A percentile compares a stretch with the other conserved stretches of the same genome.
phyloP scores from a whole-genome alignment of 2,329 filamentous ascomycete species.

The Xylaria polymorpha region DNA sequence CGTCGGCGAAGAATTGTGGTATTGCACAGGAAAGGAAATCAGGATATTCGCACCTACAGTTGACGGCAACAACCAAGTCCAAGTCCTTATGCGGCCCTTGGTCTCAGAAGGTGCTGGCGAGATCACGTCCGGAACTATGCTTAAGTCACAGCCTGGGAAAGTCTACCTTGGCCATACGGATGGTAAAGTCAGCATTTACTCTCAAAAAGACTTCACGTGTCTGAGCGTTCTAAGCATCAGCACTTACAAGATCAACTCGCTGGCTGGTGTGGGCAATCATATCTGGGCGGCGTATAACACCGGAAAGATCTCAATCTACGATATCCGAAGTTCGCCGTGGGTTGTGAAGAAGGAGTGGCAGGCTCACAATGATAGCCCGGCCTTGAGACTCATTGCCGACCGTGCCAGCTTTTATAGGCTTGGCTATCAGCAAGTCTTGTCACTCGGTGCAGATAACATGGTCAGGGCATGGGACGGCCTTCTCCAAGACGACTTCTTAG shows the following conservation, averaged over 20 bases:
- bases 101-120: constrained; percentile 81
- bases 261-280: constrained; percentile 82
- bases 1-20: constrained; percentile 86
- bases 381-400: constrained; percentile 82
- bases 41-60: constrained; percentile 81
- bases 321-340: constrained; percentile 86
- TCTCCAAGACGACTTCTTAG: constrained; percentile 94
- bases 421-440: constrained; percentile 85
- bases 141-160: constrained; percentile 79
- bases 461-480: constrained; percentile 91
- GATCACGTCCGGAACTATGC: constrained; percentile 82
- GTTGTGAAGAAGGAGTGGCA: constrained; percentile 93
- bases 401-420: constrained; percentile 85
- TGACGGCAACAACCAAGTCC: constrained; percentile 76
- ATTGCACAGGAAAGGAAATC: constrained; percentile 87
- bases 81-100: constrained; percentile 78
- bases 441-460: constrained; percentile 87
- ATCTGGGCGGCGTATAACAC: constrained; percentile 97
- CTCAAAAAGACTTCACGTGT: constrained; percentile 78
- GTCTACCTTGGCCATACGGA: constrained; percentile 93
- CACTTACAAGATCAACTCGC: constrained; percentile 92
- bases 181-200: constrained; percentile 95
- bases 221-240: constrained; percentile 86
- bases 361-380: constrained; percentile 81
- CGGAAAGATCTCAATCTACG: constrained; percentile 93